Conservation (phyloP, 73 alveolate species). For the Tetrahymena thermophila region DNA sequence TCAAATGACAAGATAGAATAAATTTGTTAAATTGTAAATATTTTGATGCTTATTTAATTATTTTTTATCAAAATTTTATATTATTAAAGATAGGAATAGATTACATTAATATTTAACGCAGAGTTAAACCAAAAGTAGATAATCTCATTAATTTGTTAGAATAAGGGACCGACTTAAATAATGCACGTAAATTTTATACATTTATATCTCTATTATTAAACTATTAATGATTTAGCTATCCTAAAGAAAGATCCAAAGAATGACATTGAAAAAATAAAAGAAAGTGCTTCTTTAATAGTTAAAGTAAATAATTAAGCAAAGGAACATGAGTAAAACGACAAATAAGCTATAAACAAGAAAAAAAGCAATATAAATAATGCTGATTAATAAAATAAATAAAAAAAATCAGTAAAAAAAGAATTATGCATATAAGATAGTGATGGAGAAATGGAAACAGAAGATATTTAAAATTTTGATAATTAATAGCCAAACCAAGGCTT, state of each 20-base stretch:
- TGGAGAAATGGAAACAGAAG: neutral
- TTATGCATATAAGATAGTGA: neutral
- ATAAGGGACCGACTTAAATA: neutral
- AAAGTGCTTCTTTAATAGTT: neutral
- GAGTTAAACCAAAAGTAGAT: neutral
- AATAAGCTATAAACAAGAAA: neutral
- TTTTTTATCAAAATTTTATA: neutral
- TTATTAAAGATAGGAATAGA: neutral
- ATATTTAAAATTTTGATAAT: too few relatives aligned
- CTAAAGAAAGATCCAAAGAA: neutral
- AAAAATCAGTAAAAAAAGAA: neutral
- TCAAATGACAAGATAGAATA: neutral
- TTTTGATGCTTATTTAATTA: too few relatives aligned
- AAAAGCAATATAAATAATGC: neutral
- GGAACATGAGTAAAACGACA: neutral
- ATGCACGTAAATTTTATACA: neutral
- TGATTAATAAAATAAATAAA: neutral
- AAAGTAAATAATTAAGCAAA: neutral
- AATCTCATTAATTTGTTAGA: neutral
- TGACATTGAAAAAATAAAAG: neutral
- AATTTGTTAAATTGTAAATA: neutral
- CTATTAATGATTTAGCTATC: neutral
- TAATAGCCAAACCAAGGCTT: neutral
- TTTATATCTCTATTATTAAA: neutral
- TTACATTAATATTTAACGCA: neutral